Evolutionary conservation across 2,329 filamentous ascomycete genomes (phyloP).

Genomic region (Penicillium sp.): DNA sequence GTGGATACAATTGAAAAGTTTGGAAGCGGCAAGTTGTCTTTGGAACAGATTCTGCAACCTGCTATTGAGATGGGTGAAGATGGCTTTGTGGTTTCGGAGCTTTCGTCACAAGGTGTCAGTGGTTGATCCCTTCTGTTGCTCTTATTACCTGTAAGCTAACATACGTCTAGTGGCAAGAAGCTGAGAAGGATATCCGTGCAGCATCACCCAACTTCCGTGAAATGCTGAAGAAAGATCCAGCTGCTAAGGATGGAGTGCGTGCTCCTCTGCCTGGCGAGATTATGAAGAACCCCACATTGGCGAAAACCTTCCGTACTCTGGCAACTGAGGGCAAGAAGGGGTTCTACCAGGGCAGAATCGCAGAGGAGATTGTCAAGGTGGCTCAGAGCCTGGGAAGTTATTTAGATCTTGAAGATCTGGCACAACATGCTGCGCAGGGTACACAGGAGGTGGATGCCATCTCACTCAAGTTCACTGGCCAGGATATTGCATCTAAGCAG

Average conservation of each 20-base stretch:
- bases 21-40: conserved; percentile 77
- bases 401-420: conserved; percentile 76
- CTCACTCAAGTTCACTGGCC: conserved; percentile 71
- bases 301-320: conserved; percentile 75
- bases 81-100: conserved; percentile 85
- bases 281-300: conserved; percentile 80
- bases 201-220: conserved; percentile 86
- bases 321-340: conserved; percentile 81
- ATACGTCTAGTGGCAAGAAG: conserved; percentile 64
- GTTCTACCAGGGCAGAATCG: conserved; percentile 85
- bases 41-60: conserved; percentile 77
- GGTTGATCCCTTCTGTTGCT: not conserved
- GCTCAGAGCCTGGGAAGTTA: conserved; percentile 74
- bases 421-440: conserved; percentile 70
- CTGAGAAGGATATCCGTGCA: conserved; percentile 63
- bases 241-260: conserved; percentile 67
- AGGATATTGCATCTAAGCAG: conserved; percentile 43
- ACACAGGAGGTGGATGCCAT: conserved; percentile 84
- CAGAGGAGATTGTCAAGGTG: conserved; percentile 76
- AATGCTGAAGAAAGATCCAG: conserved; percentile 77
- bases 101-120: conserved; percentile 68
- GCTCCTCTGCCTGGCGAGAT: conserved; percentile 80
- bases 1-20: conserved; percentile 84
- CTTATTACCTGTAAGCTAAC: conserved; percentile 7
- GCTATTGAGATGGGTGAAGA: conserved; percentile 84